These are phyloP conservation scores for Mycena indigotica DNA, from an alignment of 768 basidiomycete genomes.

Conservation along the genomic window DNA sequence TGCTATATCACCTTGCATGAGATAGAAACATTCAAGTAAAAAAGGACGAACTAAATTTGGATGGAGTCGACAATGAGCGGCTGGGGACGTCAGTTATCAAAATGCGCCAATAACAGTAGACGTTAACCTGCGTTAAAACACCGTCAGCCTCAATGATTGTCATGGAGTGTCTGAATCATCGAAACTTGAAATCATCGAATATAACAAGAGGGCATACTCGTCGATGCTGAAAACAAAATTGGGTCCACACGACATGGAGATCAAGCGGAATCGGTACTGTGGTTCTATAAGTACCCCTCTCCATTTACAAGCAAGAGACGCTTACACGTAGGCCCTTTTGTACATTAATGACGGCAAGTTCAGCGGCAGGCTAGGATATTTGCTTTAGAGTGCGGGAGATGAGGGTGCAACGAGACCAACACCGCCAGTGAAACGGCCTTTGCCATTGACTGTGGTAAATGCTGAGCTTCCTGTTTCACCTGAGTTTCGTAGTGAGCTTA, in stretches of 20 bases:
- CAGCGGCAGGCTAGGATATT: conserved; percentile 33
- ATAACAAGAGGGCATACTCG: conserved; percentile 31
- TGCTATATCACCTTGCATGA: conserved; percentile 48
- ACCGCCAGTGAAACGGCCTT: conserved; percentile 39
- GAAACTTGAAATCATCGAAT: conserved; percentile 35
- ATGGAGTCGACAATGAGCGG: conserved; percentile 20
- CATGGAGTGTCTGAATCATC: conserved; percentile 38
- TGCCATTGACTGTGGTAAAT: conserved; percentile 38
- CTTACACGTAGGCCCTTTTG: background rate
- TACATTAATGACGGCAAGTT: conserved; percentile 28
- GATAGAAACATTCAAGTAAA: too few relatives aligned
- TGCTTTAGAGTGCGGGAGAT: too few relatives aligned
- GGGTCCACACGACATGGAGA: background rate
- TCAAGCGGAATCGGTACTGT: background rate
- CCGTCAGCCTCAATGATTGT: conserved; percentile 44
- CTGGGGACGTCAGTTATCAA: background rate
- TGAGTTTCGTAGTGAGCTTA: conserved; percentile 5
- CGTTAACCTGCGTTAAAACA: conserved; percentile 29
- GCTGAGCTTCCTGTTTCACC: conserved; percentile 30
- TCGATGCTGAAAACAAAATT: conserved; percentile 3
- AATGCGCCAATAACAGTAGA: conserved; percentile 36
- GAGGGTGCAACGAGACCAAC: too few relatives aligned
- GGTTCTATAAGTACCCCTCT: background rate
- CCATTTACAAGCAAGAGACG: background rate
- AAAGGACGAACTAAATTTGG: conserved; percentile 49